Evolutionary conservation across 2,329 filamentous ascomycete genomes (phyloP).

Genomic region (Didymella sp.): DNA sequence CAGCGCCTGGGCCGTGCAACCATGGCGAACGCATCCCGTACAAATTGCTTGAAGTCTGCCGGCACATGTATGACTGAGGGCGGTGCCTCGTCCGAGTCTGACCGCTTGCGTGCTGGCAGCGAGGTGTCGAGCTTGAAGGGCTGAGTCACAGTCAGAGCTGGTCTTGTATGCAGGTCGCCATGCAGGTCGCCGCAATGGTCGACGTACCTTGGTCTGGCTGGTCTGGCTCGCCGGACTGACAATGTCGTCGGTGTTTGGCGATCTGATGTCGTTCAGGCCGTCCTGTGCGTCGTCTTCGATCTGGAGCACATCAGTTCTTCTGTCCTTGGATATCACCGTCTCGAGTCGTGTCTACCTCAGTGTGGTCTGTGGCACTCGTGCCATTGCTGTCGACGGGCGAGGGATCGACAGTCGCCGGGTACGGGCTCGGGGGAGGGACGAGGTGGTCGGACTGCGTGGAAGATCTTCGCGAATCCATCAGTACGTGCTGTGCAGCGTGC

Average conservation of each 20-base stretch:
- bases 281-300: conserved; percentile 78
- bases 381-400: conserved; percentile 87
- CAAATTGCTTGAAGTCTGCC: conserved; percentile 81
- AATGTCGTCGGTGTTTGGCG: conserved; percentile 46
- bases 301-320: conserved; percentile 36
- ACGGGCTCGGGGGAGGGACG: conserved; percentile 58
- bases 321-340: background rate
- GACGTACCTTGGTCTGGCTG: conserved; percentile 41
- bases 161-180: conserved; percentile 1
- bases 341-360: conserved; percentile 58
- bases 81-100: conserved; percentile 74
- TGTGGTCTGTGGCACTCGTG: conserved; percentile 80
- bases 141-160: conserved; percentile 27
- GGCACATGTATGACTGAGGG: conserved; percentile 92
- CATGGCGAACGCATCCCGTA: conserved; percentile 49
- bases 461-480: conserved; percentile 50
- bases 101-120: conserved; percentile 52
- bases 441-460: conserved; percentile 56
- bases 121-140: conserved; percentile 57
- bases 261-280: conserved; percentile 49
- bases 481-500: conserved; percentile 20
- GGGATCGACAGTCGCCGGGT: conserved; percentile 73
- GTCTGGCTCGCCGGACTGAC: conserved; percentile 45
- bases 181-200: conserved; percentile 9
- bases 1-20: conserved; percentile 43